Evolutionary conservation across 257 asterid genomes (phyloP), one percentile per base, ranked within the genome.

Genomic region (Rehmannia glutinosa): DNA sequence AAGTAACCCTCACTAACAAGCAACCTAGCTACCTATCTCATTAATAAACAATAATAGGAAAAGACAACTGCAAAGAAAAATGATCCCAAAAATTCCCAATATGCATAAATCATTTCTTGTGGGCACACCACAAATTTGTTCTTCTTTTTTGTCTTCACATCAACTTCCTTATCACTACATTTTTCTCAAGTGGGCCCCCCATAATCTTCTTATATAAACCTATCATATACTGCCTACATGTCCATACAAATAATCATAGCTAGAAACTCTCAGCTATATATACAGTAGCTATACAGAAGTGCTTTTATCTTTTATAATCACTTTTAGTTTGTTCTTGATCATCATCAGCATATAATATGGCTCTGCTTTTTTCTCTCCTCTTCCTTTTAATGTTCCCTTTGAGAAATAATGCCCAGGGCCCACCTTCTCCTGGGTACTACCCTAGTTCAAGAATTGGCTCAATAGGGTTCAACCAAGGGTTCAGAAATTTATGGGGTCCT

Each of bases 401-500:
- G n/a, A n/a, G n/a, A n/a, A n/a, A n/a, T n/a, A n/a, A n/a, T n/a
- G n/a, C n/a, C n/a, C n/a, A n/a, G n/a, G n/a, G n/a, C n/a, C n/a
- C n/a, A n/a, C n/a, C n/a, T n/a, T n/a, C n/a, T n/a, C n/a, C n/a
- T n/a, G n/a, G n/a, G n/a, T n/a, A n/a, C n/a, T n/a, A n/a, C n/a
- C n/a, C n/a, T n/a, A n/a, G n/a, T n/a, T 76, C 87, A 6, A 78
- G 81, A 53, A 70, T 81, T 12, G 67, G 76, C 43, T 71, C 95
- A 4, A 25, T 75, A 72, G 87, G 82, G 50, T 92, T 92, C 77
- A 41, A 49, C 73, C 90, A 87, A 58, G 86, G 77, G 4, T 92
- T 66, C 66, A 68, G 71, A 33, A 89, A 78, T 36, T 94, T 81
- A 21, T 92, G 98, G 98, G 98, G 98, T 52, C 81, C 97, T 77